Percentiles rank a stretch among this genome's conserved stretches.
Evolutionary conservation across 2,329 filamentous ascomycete genomes (phyloP).

Genomic region (Metarhizium album): DNA sequence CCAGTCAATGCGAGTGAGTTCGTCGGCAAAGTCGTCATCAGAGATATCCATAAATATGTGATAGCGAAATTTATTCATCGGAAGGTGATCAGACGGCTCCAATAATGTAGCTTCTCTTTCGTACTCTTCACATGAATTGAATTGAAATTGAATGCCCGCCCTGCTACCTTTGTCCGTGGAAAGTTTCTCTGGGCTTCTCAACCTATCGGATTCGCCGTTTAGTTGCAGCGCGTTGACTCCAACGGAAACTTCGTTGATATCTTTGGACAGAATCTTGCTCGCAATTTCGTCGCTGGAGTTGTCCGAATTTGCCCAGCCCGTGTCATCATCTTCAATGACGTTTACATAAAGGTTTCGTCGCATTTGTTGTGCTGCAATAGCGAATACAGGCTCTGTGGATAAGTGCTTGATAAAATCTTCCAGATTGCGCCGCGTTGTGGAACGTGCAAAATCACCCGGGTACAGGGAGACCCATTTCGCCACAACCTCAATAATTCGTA

Average conservation of each 20-base stretch:
- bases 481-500: conserved; percentile 73
- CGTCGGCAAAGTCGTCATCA: conserved; percentile 76
- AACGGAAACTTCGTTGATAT: conserved; percentile 26
- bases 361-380: conserved; percentile 78
- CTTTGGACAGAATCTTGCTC: conserved; percentile 25
- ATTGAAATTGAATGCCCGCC: conserved; percentile 38
- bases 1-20: conserved; percentile 95
- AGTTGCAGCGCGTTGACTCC: conserved; percentile 39
- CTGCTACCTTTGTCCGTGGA: conserved; percentile 28
- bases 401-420: conserved; percentile 66
- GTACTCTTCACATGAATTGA: conserved; percentile 65
- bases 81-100: conserved; percentile 56
- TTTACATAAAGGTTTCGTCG: conserved; percentile 60
- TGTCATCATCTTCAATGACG: conserved; percentile 80
- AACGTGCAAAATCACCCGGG: conserved; percentile 83
- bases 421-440: conserved; percentile 59
- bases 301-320: conserved; percentile 82
- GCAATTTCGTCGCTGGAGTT: conserved; percentile 29
- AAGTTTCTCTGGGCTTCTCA: conserved; percentile 33
- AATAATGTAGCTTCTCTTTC: conserved; percentile 66
- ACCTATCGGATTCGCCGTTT: conserved; percentile 34
- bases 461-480: conserved; percentile 85
- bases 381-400: conserved; percentile 70
- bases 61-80: conserved; percentile 77
- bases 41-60: conserved; percentile 80